phyloP scores from a whole-genome alignment of 768 basidiomycete genomes.

The Auriscalpium orientale region DNA sequence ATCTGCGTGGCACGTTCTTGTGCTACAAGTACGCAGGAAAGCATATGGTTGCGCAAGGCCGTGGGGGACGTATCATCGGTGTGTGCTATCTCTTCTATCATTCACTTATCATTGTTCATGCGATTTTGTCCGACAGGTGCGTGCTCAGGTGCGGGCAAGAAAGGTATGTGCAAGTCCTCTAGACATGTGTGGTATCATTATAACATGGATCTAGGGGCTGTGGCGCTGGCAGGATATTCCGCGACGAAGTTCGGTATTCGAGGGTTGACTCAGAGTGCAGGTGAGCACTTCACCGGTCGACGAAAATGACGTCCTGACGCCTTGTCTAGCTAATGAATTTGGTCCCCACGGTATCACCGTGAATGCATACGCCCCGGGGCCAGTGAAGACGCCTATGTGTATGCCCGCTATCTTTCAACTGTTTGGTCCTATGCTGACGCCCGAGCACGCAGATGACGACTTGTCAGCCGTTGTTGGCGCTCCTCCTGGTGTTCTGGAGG shows the following conservation, averaged over 20 bases:
- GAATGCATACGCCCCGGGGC: constrained; percentile 18
- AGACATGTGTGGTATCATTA: too few relatives aligned
- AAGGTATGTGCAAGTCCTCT: neutral
- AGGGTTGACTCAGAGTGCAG: constrained; percentile 15
- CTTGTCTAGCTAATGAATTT: constrained; percentile 9
- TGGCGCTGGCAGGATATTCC: constrained; percentile 4
- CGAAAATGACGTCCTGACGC: neutral
- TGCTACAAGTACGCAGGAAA: constrained; percentile 19
- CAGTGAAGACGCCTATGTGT: constrained; percentile 12
- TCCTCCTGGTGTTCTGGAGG: too few relatives aligned
- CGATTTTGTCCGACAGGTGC: neutral
- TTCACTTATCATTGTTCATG: neutral
- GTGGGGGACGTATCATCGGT: constrained; percentile 13
- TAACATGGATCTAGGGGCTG: neutral
- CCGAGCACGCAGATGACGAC: neutral
- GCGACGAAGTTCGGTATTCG: constrained; percentile 17
- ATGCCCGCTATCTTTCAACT: neutral
- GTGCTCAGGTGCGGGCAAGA: constrained; percentile 9
- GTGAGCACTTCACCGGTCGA: neutral
- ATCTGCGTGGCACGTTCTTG: constrained; percentile 10
- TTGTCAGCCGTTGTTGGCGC: too few relatives aligned
- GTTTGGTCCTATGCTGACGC: neutral
- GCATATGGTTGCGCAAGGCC: constrained; percentile 14
- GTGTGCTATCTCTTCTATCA: too few relatives aligned
- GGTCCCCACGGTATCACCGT: constrained; percentile 15